Evolutionary conservation across 1,284 basidiomycete genomes (phyloP), one percentile per base, ranked within the genome.

Genomic region (Sporisorium iseilematis-ciliati): DNA sequence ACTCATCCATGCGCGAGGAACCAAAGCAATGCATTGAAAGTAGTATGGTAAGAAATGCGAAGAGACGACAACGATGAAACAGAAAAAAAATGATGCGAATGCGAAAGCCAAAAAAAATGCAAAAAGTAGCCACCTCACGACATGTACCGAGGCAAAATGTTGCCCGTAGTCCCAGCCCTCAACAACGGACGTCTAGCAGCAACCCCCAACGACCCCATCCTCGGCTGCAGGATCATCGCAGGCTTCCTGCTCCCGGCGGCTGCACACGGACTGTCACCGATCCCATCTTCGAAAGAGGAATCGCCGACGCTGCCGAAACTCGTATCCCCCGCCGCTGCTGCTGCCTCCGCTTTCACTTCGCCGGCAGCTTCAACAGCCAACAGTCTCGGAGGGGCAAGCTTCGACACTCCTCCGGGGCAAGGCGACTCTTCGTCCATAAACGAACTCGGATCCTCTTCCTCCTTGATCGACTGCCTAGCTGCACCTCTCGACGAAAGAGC

Each of bases 271-370:
- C 77, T 79, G 46, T 79, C 79, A 4, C 73, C 72, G 11, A 70
- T 66, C 14, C 73, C 80, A 7, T 58, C 81, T 40, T 83, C 81
- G 41, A 83, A 83, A 12, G 72, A 77, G 12, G 80, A 81, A 53
- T 83, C 81, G 40, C 77, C 79, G n/a, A 71, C 71, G 41, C 77
- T 79, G 52, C 77, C 72, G 53, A 80, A 81, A 54, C 79, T 81
- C n/a, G 76, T 63, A 45, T 83, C 81, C 0, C 65, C 78, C 7
- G 51, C 65, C 4, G 42, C 52, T 8, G 49, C 59, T 35, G 45
- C 16, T 16, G 26, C 35, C 6, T 38, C 45, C 12, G 43, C 41
- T 23, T 29, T 10, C 7, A 7, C 21, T n/a, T 48, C 33, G 25
- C 40, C 46, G 12, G 35, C 23, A 16, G 25, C 33, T 21, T 57